These are phyloP conservation scores for Colletotrichum nymphaeae DNA, from an alignment of 2,329 filamentous ascomycete species.

Conservation along the genomic window DNA sequence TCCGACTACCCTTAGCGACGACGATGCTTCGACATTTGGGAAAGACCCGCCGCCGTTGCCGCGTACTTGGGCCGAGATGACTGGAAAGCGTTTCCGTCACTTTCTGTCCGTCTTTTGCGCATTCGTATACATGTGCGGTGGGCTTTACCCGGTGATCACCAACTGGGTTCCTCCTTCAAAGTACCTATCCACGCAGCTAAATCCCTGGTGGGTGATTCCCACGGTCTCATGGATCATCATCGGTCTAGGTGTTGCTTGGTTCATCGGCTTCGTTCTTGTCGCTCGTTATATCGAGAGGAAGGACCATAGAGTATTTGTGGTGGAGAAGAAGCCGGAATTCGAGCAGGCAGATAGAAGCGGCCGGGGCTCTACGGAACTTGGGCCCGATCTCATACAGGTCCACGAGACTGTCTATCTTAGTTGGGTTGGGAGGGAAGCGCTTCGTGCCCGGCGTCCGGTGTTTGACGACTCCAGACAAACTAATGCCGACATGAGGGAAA, in stretches of 20 bases:
- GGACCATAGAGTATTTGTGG: slow-evolving; percentile 46
- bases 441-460: slow-evolving; percentile 19
- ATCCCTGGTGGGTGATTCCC: slow-evolving; percentile 46
- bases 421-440: slow-evolving; percentile 47
- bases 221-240: slow-evolving; percentile 46
- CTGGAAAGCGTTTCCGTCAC: slow-evolving; percentile 45
- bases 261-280: slow-evolving; percentile 46
- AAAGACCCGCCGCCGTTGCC: slow-evolving; percentile 34
- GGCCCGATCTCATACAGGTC: slow-evolving; percentile 45
- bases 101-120: slow-evolving; percentile 45
- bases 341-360: slow-evolving; percentile 41
- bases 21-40: slow-evolving; percentile 11
- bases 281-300: slow-evolving; percentile 44
- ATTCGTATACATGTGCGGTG: slow-evolving; percentile 44
- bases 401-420: slow-evolving; percentile 51
- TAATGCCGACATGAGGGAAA: slow-evolving; percentile 4
- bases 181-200: background rate
- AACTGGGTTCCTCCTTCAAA: slow-evolving; percentile 45
- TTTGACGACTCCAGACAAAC: slow-evolving; percentile 21
- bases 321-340: slow-evolving; percentile 49
- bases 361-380: background rate
- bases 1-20: slow-evolving; percentile 38
- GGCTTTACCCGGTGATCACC: slow-evolving; percentile 46
- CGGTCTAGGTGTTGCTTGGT: slow-evolving; percentile 44
- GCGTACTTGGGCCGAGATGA: slow-evolving; percentile 46